Evolutionary conservation across 345 rosid genomes (phyloP).

Genomic region (Populus alba): DNA sequence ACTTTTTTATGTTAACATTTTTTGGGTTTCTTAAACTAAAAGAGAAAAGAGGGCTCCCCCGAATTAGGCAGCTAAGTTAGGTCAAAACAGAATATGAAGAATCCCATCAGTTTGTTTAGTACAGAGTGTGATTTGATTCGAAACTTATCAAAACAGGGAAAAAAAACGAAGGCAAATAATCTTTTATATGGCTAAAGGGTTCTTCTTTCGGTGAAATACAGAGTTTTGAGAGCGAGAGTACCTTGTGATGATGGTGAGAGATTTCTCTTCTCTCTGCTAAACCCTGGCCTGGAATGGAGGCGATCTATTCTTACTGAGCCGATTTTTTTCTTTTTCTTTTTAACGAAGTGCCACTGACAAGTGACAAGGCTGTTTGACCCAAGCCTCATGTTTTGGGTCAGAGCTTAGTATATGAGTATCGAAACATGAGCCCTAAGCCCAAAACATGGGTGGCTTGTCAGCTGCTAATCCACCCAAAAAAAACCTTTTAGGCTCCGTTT

Average conservation of each 20-base stretch:
- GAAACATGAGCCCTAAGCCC: no score
- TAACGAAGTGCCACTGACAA: background rate
- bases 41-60: background rate
- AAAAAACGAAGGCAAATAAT: no score
- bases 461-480: no score
- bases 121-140: background rate
- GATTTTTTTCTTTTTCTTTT: no score
- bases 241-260: background rate
- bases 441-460: no score
- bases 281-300: background rate
- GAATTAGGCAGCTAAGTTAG: background rate
- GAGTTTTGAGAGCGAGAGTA: background rate
- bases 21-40: no score
- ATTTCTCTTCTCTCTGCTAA: background rate
- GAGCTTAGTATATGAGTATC: no score
- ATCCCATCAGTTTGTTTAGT: background rate
- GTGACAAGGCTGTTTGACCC: no score
- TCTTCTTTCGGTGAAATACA: no score
- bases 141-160: background rate
- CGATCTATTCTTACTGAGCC: background rate
- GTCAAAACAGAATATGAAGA: background rate
- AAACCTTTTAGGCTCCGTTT: no score
- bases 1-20: no score
- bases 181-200: background rate
- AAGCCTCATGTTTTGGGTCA: no score